Base-by-base conservation (phyloP, 2,329 filamentous ascomycete species). In the Lasiodiplodia citricola region DNA sequence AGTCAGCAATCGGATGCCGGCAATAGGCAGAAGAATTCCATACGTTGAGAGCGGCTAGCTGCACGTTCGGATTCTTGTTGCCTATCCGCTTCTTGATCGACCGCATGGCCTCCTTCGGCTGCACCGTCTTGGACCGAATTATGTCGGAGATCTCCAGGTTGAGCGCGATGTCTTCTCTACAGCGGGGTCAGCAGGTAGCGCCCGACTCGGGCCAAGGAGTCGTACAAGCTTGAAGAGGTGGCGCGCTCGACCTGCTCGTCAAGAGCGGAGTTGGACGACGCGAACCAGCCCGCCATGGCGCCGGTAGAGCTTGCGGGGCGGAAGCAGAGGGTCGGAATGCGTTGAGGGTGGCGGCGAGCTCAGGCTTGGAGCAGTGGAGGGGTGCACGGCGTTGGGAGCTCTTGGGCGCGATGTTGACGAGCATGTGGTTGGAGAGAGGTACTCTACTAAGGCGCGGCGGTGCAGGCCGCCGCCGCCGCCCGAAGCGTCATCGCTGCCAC, bases 71-170 rank as follows among this genome's bases (percentile, higher is more conserved):
- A 78, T 99, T 99, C 86, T 94, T 97, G 85, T 97, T 94, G 81
- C 93, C 94, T 84, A 99, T 94, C 79, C 96, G 91, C 78, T 90
- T 90, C 84, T 97, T 98, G 76, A 99, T 85, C 54, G 93, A 95
- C 79, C 94, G 92, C 96, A 99, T 99, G 71, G 96, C 96, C 82
- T 99, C 96, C 81, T 95, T 97, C 66, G 96, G 95, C 80, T 94
- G 94, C 63, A 99, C 95, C 21, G 94, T 97, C 85, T 98, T 98
- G 76, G 94, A 98, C 75, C 96, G 90, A 80, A 99, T 97, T 74
- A 97, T 86, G 83, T 99, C 96, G 80, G 95, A 97, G 75, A 99
- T 98, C 82, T 99, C 96, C 77, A 99, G 90, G 80, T 98, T 98
- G 74, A 97, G 88, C 51, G 96, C 92, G 79, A 99, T 98, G 78